A percentile compares a stretch with the other conserved stretches of the same genome.
phyloP scores from a whole-genome alignment of 108 stramenopile genomes.

The Hondaea fermentalgiana region DNA sequence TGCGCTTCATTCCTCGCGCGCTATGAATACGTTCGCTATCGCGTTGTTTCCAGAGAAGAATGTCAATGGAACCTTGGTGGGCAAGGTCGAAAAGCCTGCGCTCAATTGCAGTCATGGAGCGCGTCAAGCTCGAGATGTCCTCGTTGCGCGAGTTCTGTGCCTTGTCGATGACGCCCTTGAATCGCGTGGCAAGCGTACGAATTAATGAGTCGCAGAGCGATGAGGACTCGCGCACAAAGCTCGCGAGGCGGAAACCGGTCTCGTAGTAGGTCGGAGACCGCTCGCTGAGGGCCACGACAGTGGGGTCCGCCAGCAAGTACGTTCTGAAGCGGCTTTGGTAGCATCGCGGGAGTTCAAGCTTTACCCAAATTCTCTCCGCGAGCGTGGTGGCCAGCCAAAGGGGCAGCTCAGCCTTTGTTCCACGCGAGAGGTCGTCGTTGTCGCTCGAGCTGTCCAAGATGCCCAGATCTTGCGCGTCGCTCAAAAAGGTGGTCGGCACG shows the following conservation, averaged over 20 bases:
- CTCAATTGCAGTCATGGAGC: neutral
- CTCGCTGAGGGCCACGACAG: neutral
- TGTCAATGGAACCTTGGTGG: neutral
- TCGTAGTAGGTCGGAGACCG: neutral
- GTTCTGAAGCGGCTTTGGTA: neutral
- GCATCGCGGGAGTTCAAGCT: neutral
- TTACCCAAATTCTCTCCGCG: neutral
- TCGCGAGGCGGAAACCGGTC: neutral
- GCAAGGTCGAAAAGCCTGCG: neutral
- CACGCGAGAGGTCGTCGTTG: neutral
- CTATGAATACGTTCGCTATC: neutral
- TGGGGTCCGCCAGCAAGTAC: neutral
- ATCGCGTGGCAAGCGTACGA: neutral
- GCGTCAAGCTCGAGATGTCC: neutral
- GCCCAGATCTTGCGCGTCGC: neutral
- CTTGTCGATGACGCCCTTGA: neutral
- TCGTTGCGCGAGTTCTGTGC: conserved; percentile 16
- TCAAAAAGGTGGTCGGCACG: neutral
- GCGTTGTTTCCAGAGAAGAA: neutral
- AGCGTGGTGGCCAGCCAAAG: neutral
- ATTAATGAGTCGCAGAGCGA: neutral
- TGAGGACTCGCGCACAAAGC: neutral
- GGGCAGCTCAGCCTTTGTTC: neutral
- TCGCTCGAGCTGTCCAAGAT: neutral
- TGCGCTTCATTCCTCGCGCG: neutral